Base-by-base conservation (phyloP, 805 yeast genomes). In the Cyberlindnera petersonii region DNA sequence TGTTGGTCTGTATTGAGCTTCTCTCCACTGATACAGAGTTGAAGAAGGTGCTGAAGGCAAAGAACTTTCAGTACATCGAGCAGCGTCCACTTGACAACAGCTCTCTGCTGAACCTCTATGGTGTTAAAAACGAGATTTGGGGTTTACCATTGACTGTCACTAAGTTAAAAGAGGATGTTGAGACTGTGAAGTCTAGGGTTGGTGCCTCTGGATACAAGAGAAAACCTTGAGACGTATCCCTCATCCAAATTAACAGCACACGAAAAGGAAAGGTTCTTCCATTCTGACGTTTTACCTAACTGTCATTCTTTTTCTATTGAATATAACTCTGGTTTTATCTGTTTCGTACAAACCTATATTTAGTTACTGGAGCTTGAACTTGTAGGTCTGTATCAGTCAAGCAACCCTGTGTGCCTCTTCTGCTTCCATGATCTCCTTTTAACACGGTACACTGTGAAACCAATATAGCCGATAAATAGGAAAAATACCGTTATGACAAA, bases 11-110 rank as follows among this genome's bases (percentile, higher is more conserved):
- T 19, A 56, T 74, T 22, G 77, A 78, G 33, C 63, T 70, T 9
- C 74, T 72, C 47, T 71, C 79, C 1, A 74, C 79, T 44, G 85
- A 82, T 52, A 42, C 44, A 3, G 55, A 46, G 7, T 63, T 69
- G 43, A 63, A 63, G 35, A 42, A 58, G 4, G 49, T 68, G 1
- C 61, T 78, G 38, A 55, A 47, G 24, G 47, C 56, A 4, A 68
- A 67, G 40, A 71, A 75, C 3, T 82, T 78, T 54, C 60, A 55
- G 31, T 52, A 60, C 34, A 57, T 69, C 21, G 56, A 59, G 20
- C 32, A 34, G 4, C 40, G 43, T 20, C 37, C 37, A 2, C n/a
- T 47, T 11, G 42, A 32, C 29, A 35, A 42, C 15, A 44, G 50
- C 9, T 35, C 14, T 6, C 24, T 52, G 6, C 35, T 55, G 23